Conservation (phyloP, 1,284 basidiomycete genomes). For the Ustanciosporium gigantosporum region DNA sequence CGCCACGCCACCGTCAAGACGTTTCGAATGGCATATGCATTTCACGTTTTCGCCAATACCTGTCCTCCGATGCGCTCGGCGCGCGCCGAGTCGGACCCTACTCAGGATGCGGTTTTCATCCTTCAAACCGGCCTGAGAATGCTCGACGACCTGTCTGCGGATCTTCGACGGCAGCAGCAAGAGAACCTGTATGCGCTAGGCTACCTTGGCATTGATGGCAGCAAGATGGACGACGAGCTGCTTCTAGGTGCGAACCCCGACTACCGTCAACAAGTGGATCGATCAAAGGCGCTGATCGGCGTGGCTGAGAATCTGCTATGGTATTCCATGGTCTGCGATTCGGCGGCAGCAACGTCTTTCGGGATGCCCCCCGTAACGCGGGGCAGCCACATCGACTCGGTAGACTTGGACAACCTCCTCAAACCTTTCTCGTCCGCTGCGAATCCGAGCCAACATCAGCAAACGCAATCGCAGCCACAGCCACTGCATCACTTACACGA, state of each 20-base stretch:
- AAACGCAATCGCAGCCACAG: background rate
- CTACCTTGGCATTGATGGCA: constrained; percentile 22
- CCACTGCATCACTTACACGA: background rate
- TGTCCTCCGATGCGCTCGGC: constrained; percentile 24
- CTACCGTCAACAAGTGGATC: constrained; percentile 16
- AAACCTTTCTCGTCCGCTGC: background rate
- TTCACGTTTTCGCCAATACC: constrained; percentile 32
- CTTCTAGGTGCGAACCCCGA: constrained; percentile 12
- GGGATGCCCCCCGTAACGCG: constrained; percentile 25
- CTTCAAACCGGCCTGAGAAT: constrained; percentile 29
- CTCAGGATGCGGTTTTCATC: constrained; percentile 12
- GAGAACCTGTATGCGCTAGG: constrained; percentile 26
- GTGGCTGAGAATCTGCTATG: constrained; percentile 30
- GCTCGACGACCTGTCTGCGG: constrained; percentile 35
- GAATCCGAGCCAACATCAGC: background rate
- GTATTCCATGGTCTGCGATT: constrained; percentile 34
- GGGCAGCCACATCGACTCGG: constrained; percentile 13
- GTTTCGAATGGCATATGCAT: constrained; percentile 34
- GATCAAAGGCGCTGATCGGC: constrained; percentile 19
- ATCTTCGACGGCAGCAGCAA: constrained; percentile 26
- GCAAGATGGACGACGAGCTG: constrained; percentile 7
- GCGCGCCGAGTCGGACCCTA: constrained; percentile 7
- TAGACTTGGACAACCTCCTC: constrained; percentile 16
- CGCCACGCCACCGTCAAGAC: constrained; percentile 23
- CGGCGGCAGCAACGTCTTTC: constrained; percentile 13